phyloP scores from a whole-genome alignment of 768 basidiomycete genomes.

The Guyanaporus albipodus region DNA sequence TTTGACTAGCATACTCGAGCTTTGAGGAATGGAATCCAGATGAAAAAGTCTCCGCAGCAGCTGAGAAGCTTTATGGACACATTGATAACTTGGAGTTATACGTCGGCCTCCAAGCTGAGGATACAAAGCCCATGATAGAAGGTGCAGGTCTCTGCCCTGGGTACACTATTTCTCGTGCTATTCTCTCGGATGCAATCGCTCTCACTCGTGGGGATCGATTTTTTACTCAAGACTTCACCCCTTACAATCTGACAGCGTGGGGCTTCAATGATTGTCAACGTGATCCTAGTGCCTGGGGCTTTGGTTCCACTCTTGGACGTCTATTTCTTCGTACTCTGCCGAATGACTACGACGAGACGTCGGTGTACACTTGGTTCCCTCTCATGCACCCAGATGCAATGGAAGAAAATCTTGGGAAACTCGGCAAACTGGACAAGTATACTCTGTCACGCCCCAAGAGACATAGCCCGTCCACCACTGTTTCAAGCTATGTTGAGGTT shows the following conservation, averaged over 20 bases:
- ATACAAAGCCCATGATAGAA: conserved; percentile 65
- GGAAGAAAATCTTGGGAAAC: conserved; percentile 52
- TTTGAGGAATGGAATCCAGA: conserved; percentile 85
- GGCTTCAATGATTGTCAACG: conserved; percentile 82
- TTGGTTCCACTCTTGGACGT: conserved; percentile 65
- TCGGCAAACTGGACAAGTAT: conserved; percentile 54
- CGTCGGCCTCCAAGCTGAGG: conserved; percentile 75
- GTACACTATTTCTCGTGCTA: conserved; percentile 82
- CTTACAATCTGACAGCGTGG: conserved; percentile 78
- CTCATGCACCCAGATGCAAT: conserved; percentile 75
- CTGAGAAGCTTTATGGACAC: conserved; percentile 73
- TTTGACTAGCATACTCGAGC: conserved; percentile 49
- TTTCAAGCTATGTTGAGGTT: conserved; percentile 49
- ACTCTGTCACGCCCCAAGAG: conserved; percentile 47
- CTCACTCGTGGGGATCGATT: conserved; percentile 82
- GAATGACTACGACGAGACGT: conserved; percentile 61
- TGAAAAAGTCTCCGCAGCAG: conserved; percentile 61
- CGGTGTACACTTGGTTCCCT: conserved; percentile 85
- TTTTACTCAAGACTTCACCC: conserved; percentile 79
- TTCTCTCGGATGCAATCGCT: conserved; percentile 82
- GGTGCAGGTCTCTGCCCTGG: conserved; percentile 87
- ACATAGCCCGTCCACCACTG: conserved; percentile 23
- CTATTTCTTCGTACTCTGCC: conserved; percentile 74
- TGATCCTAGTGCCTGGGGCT: conserved; percentile 65
- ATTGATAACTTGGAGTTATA: conserved; percentile 80